Base-by-base conservation (phyloP, 768 basidiomycete species). In the Coprinellus micaceus region DNA sequence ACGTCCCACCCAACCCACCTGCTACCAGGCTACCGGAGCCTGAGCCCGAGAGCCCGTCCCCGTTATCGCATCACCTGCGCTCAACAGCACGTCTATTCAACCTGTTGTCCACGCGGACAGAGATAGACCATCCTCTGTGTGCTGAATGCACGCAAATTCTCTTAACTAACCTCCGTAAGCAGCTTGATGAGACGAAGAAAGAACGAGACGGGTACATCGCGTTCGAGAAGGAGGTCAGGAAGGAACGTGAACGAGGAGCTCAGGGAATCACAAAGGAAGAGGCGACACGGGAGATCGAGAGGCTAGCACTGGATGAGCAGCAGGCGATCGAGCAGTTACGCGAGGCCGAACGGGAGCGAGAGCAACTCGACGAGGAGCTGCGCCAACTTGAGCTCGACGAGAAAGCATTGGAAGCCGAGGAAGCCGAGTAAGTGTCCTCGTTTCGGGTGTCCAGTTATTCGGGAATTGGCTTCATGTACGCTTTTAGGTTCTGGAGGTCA, bases 141-240 rank as follows among this genome's bases (percentile, higher is more conserved):
- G 84, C 89, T 0, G 96, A 98, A 65, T 99, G 97, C 70, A 92
- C 94, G 2, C 86, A 90, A 64, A 80, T 88, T 47, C 72, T 98
- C 30, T 81, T 95, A 28, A 77, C 77, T 1, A 83, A 83, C 24
- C 81, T 98, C 29, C 85, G 89, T 62, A 80, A 81, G 45, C 86
- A 93, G 65, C 77, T 96, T 15, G 93, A 96, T 56, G 94, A 97
- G 74, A 88, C 89, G 2, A 91, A 86, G 73, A 89, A 86, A 66
- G 94, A 97, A 67, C 77, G 94, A 57, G 94, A 97, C 62, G 93
- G 92, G 0, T 97, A 96, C 67, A 85, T 93, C 59, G 90, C 91
- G 0, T 98, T 95, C 65, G 94, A 96, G 69, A 88, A 87, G 67
- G 91, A 94, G 60, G 81, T 91, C 3, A 80, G 84, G 66, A 91